Conservation (phyloP, 2,329 filamentous ascomycete genomes). For the Diaporthe capsici region DNA sequence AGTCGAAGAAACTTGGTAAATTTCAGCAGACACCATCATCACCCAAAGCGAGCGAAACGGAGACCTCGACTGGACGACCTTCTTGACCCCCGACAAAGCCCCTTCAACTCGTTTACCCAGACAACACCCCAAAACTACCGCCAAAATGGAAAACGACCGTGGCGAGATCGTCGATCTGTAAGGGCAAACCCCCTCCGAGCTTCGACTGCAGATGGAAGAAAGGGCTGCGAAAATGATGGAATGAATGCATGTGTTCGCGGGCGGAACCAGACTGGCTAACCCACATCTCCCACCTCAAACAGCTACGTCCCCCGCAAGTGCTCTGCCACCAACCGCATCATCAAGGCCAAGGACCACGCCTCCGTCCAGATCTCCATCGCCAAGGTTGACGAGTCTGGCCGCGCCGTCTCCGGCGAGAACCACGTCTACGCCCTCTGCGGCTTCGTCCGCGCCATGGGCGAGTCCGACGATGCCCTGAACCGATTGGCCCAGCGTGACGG, state of each 20-base stretch:
- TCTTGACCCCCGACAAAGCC: conserved; percentile 49
- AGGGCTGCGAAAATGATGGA: conserved; percentile 17
- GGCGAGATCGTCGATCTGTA: conserved; percentile 99
- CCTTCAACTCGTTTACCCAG: conserved; percentile 48
- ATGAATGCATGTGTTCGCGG: neutral
- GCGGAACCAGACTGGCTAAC: conserved; percentile 47
- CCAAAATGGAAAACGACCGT: conserved; percentile 97
- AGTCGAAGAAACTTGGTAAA: conserved; percentile 38
- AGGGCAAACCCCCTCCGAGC: conserved; percentile 54
- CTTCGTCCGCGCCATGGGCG: conserved; percentile 97
- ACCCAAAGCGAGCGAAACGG: conserved; percentile 24
- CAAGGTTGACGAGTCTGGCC: conserved; percentile 99
- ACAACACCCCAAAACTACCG: conserved; percentile 55
- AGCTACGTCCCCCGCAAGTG: conserved; percentile 99
- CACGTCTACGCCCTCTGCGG: conserved; percentile 97
- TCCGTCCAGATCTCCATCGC: conserved; percentile 97
- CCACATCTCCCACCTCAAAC: conserved; percentile 45
- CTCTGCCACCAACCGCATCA: conserved; percentile 99
- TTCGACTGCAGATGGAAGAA: conserved; percentile 31
- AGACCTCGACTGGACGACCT: conserved; percentile 47
- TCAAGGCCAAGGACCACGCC: conserved; percentile 99
- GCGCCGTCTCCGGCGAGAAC: conserved; percentile 93
- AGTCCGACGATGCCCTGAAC: conserved; percentile 98
- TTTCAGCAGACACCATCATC: conserved; percentile 37
- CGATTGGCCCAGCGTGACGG: conserved; percentile 95